Percentiles rank a stretch among this genome's conserved stretches.
Evolutionary conservation across 2,329 filamentous ascomycete genomes (phyloP).

Genomic region (Magnaporthiopsis rhizophila): DNA sequence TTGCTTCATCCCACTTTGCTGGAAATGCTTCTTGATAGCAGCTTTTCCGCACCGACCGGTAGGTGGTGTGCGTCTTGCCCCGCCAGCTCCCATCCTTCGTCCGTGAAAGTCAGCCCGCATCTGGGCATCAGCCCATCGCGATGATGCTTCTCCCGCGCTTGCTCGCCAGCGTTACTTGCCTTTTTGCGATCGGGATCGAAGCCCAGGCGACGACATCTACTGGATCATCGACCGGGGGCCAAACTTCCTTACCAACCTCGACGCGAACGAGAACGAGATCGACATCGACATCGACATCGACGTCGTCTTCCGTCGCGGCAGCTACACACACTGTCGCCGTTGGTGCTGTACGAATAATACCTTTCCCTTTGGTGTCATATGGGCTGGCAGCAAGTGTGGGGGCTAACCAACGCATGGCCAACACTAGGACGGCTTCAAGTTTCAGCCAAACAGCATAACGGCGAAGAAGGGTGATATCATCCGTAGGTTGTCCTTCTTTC

Average conservation of each 20-base stretch:
- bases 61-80: background rate
- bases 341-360: constrained; percentile 17
- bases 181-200: background rate
- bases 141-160: background rate
- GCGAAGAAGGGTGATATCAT: constrained; percentile 41
- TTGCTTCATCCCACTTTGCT: background rate
- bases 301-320: constrained; percentile 10
- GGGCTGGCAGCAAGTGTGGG: background rate
- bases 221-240: background rate
- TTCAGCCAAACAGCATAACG: constrained; percentile 24
- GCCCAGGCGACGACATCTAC: constrained; percentile 9
- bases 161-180: background rate
- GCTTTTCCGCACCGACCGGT: background rate
- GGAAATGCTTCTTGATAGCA: background rate
- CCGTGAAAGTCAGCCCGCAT: background rate
- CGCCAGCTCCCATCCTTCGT: background rate
- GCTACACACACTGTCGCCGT: constrained; percentile 21
- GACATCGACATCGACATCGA: constrained; percentile 8
- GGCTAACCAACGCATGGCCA: background rate
- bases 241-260: background rate
- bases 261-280: constrained; percentile 4
- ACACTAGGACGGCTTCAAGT: constrained; percentile 23
- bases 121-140: background rate
- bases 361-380: too few species aligned
- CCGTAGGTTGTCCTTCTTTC: constrained; percentile 21